A percentile compares a stretch with the other conserved stretches of the same genome.
These are phyloP conservation scores for Amoebophrya sp. DNA, from an alignment of 169 alveolate species.

Conservation along the genomic window DNA sequence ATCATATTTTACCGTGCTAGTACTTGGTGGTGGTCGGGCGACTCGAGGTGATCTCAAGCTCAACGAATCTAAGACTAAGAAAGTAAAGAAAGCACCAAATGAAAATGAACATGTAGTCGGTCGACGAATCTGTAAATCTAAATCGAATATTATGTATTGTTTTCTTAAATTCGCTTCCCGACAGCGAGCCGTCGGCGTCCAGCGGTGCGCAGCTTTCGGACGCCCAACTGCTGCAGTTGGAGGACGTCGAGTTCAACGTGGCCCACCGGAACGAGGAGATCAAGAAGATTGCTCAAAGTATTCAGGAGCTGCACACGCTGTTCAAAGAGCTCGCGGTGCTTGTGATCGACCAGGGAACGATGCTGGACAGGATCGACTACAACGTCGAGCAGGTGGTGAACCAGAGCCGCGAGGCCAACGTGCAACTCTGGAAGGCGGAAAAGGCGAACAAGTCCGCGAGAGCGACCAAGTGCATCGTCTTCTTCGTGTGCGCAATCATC, in stretches of 20 bases:
- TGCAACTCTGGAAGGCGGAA: conserved; percentile 26
- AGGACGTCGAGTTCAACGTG: conserved; percentile 18
- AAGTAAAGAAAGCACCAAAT: too few relatives aligned
- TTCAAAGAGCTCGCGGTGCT: conserved; percentile 52
- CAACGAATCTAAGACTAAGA: too few relatives aligned
- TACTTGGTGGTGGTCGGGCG: too few relatives aligned
- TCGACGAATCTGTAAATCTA: too few relatives aligned
- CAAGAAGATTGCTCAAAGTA: conserved; percentile 44
- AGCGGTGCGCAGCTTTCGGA: background rate
- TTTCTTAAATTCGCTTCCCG: too few relatives aligned
- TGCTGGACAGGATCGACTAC: conserved; percentile 55
- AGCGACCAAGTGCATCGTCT: conserved; percentile 30
- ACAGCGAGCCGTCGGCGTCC: too few relatives aligned
- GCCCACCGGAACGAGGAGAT: conserved; percentile 42
- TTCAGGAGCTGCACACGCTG: conserved; percentile 45
- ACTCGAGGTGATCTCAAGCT: too few relatives aligned
- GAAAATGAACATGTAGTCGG: too few relatives aligned
- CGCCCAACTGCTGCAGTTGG: background rate
- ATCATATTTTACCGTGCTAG: too few relatives aligned
- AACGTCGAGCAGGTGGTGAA: conserved; percentile 40
- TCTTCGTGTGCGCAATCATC: conserved; percentile 24
- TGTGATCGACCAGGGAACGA: conserved; percentile 56
- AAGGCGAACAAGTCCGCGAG: conserved; percentile 20
- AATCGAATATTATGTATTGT: too few relatives aligned
- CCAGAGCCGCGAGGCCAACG: conserved; percentile 32